Evolutionary conservation across 805 yeast species (phyloP).

Genomic region (Lipomyces oligophaga): DNA sequence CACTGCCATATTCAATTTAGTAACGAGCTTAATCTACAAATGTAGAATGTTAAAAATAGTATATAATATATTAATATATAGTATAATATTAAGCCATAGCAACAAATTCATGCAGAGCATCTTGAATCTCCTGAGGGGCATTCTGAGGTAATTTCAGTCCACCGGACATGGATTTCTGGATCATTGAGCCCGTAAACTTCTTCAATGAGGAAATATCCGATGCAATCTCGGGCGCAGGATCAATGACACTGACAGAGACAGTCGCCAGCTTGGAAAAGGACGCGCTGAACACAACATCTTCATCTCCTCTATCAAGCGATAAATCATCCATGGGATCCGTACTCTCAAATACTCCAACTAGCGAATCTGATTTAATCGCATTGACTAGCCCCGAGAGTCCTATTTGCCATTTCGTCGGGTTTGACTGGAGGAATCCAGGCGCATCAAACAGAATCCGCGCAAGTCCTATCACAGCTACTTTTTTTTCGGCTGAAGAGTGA

Average conservation of each 20-base stretch:
- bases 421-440: conserved; percentile 42
- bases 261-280: conserved; percentile 70
- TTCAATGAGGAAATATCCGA: conserved; percentile 9
- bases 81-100: no score
- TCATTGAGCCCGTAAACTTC: conserved; percentile 10
- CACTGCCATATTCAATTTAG: no score
- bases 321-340: conserved; percentile 30
- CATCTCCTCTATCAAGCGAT: no score
- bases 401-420: conserved; percentile 41
- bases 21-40: no score
- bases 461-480: conserved; percentile 49
- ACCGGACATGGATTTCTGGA: no score
- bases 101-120: no score
- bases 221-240: conserved; percentile 59
- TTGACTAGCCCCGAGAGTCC: conserved; percentile 16
- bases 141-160: no score
- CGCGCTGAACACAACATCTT: conserved; percentile 83
- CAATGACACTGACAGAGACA: conserved; percentile 57
- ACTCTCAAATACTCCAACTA: conserved; percentile 19
- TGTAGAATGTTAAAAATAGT: no score
- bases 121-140: no score
- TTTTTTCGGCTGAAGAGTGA: conserved; percentile 44
- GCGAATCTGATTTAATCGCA: conserved; percentile 9
- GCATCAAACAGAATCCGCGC: conserved; percentile 43
- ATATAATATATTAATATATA: no score